Percentiles rank a stretch among this genome's conserved stretches.
Conservation (phyloP, 2,329 filamentous ascomycete species). For the Dryadomyces sulphureus region DNA sequence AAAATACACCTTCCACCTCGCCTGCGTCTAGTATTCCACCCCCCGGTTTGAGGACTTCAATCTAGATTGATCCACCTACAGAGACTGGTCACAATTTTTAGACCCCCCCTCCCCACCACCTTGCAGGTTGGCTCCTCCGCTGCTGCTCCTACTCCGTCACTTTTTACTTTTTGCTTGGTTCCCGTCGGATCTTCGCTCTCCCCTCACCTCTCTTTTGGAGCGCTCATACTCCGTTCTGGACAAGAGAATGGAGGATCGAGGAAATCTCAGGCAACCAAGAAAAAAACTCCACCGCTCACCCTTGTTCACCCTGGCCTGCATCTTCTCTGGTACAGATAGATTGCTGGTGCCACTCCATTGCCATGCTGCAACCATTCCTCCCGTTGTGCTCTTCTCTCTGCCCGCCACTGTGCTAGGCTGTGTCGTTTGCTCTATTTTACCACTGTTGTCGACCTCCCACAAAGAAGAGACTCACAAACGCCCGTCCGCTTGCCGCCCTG, state of each 20-base stretch:
- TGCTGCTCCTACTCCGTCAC: background rate
- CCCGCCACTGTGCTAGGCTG: conserved; percentile 2
- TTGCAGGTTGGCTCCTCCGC: background rate
- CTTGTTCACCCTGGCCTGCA: background rate
- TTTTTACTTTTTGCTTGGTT: background rate
- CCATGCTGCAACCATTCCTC: conserved; percentile 3
- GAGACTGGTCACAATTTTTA: conserved; percentile 7
- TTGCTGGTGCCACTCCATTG: conserved; percentile 3
- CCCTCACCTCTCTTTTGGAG: background rate
- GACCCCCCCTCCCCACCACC: background rate
- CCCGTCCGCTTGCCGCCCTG: background rate
- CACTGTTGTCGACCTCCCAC: background rate
- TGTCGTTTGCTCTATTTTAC: background rate
- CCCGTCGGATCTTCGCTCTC: background rate
- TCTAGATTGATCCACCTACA: conserved; percentile 7
- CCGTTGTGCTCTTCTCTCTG: conserved; percentile 1
- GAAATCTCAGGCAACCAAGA: background rate
- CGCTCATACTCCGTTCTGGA: background rate
- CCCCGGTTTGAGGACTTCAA: conserved; percentile 5
- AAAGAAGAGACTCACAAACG: background rate
- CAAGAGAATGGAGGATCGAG: background rate
- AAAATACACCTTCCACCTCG: background rate
- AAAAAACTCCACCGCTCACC: background rate
- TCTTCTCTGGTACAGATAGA: conserved; percentile 5
- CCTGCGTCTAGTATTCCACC: background rate